These are phyloP conservation scores for Aspergillus leporis DNA, from an alignment of 495 filamentous ascomycete species.

Conservation along the genomic window DNA sequence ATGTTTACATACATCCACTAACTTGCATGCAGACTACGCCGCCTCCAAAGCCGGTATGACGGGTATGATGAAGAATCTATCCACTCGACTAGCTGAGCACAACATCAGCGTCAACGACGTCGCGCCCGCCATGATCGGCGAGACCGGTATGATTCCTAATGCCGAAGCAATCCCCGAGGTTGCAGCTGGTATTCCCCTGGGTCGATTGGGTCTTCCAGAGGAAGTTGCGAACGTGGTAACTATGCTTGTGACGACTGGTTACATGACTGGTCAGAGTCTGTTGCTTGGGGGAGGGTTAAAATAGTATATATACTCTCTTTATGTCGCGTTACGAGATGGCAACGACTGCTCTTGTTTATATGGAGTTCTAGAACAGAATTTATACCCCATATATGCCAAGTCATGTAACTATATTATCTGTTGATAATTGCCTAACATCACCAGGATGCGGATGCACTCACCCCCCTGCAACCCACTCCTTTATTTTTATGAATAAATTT, in stretches of 20 bases:
- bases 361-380: background rate
- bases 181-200: constrained; percentile 58
- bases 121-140: constrained; percentile 72
- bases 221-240: constrained; percentile 69
- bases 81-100: constrained; percentile 57
- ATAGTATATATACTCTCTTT: constrained; percentile 19
- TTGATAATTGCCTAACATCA: background rate
- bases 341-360: background rate
- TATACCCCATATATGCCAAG: background rate
- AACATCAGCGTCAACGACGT: constrained; percentile 77
- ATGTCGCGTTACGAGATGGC: background rate
- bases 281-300: constrained; percentile 58
- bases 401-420: background rate
- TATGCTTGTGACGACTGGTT: constrained; percentile 68
- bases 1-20: background rate
- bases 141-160: constrained; percentile 65
- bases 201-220: constrained; percentile 61
- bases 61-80: constrained; percentile 66
- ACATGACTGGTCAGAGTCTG: constrained; percentile 66
- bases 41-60: constrained; percentile 65
- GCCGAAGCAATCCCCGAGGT: constrained; percentile 54
- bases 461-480: background rate
- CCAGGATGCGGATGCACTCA: background rate
- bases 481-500: background rate
- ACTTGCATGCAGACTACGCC: constrained; percentile 55